Evolutionary conservation across 345 rosid species (phyloP), one percentile per base, ranked within the genome.

Genomic region (Mallotus nudiflorus): DNA sequence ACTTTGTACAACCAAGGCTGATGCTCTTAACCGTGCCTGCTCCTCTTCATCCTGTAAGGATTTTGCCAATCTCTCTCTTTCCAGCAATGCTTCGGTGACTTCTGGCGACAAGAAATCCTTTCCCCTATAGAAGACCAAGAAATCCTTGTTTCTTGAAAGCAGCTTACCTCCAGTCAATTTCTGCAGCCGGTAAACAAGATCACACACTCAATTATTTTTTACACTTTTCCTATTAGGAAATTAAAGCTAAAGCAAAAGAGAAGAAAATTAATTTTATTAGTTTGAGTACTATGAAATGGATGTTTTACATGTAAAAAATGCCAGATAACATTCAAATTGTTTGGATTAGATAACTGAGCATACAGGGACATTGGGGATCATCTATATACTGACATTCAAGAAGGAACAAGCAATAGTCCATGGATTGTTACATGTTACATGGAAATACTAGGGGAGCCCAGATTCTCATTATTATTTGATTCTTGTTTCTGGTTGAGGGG

Each of bases 71-170:
- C 85, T 86, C 79, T 91, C 97, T 81, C 87, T 88, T 82, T 94
- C 96, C 70, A 86, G 49, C 77, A 94, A 79, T 71, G 82, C 95
- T 86, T 85, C 87, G 60, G 93, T 85, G 51, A 94, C 90, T 55
- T 87, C 89, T 53, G 77, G 81, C 49, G 97, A 75, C 83, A 94
- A 75, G 78, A 94, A 94, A 73, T 83, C 78, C 77, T 91, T 94
- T 68, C 98, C 98, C 76, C 98, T 84, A 65, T 94, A 94, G 84
- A 89, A 94, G 68, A 94, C 97, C 84, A 94, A 82, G 76, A 84
- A 91, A 78, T 94, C 94, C 80, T 91, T 94, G 88, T 86, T 89
- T 82, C 96, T 83, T 4, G 95, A 89, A 29, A 94, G 89, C 63
- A 94, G 85, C 69, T 80, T 74, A 35, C 97, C 96, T 65, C 97